Percentiles rank a stretch among this genome's conserved stretches.
Conservation (phyloP, 768 basidiomycete species). For the Termitomyces sp. region DNA sequence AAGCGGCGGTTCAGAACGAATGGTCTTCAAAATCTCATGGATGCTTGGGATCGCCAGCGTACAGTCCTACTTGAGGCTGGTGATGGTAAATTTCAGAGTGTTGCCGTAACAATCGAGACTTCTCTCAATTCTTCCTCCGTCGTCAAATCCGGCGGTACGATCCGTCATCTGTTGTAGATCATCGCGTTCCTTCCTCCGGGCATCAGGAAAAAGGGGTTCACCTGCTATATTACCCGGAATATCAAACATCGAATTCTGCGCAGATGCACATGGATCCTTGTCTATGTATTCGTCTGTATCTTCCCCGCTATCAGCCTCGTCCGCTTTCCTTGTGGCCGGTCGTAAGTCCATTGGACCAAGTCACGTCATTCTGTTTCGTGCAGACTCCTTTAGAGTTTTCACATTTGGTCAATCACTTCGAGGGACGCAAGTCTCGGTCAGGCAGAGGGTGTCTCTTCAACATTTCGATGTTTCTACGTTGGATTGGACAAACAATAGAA, state of each 20-base stretch:
- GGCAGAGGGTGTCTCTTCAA: slow-evolving; percentile 2
- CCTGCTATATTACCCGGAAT: slow-evolving; percentile 1
- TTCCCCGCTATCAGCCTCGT: slow-evolving; percentile 4
- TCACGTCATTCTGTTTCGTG: background rate
- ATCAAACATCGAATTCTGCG: background rate
- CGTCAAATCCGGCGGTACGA: background rate
- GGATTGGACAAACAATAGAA: background rate
- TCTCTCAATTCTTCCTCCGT: slow-evolving; percentile 10
- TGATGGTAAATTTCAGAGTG: slow-evolving; percentile 6
- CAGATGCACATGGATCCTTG: background rate
- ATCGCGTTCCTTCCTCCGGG: slow-evolving; percentile 13
- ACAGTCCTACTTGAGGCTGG: slow-evolving; percentile 3
- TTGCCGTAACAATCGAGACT: slow-evolving; percentile 7
- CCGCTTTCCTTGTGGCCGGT: background rate
- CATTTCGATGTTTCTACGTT: background rate
- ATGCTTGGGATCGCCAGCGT: slow-evolving; percentile 1
- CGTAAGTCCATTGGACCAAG: background rate
- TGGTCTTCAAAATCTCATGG: slow-evolving; percentile 8
- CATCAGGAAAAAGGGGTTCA: background rate
- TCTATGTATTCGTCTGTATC: background rate
- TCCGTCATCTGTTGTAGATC: slow-evolving; percentile 3
- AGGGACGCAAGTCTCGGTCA: background rate
- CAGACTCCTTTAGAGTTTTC: background rate
- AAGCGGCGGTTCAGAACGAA: slow-evolving; percentile 11
- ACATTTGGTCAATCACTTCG: background rate